Percentiles rank a stretch among this genome's conserved stretches.
These are phyloP conservation scores for Platanthera zijinensis DNA, from an alignment of 106 monocot genomes.

Conservation along the genomic window DNA sequence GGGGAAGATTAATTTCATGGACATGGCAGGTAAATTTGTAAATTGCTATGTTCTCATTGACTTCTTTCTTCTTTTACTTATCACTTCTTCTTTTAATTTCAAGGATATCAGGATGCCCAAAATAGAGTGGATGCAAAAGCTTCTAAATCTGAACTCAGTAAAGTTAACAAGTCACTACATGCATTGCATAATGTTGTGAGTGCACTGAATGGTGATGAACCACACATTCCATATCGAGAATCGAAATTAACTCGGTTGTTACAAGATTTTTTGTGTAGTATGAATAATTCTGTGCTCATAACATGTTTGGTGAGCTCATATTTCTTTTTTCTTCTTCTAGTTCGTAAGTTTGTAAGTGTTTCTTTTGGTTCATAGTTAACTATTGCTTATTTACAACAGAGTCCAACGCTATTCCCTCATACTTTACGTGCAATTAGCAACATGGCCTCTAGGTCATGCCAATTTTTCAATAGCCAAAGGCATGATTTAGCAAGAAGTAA, in stretches of 20 bases:
- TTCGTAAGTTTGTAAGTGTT: neutral
- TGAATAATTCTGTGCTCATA: constrained; percentile 32
- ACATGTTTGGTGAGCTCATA: constrained; percentile 42
- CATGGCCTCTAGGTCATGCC: constrained; percentile 51
- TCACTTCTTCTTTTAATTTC: neutral
- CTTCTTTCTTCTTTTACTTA: neutral
- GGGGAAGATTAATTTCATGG: constrained; percentile 53
- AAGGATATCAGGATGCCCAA: constrained; percentile 34
- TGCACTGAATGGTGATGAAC: constrained; percentile 37
- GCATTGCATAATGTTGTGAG: constrained; percentile 49
- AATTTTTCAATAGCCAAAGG: constrained; percentile 22
- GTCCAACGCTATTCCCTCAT: constrained; percentile 34
- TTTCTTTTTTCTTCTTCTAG: neutral
- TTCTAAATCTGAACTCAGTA: constrained; percentile 19
- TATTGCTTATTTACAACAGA: constrained; percentile 16
- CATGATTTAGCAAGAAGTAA: constrained; percentile 22
- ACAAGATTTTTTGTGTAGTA: constrained; percentile 38
- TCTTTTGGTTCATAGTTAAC: neutral
- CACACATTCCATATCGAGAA: constrained; percentile 39
- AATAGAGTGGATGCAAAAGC: constrained; percentile 22
- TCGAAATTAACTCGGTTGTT: constrained; percentile 53
- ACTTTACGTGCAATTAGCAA: constrained; percentile 23
- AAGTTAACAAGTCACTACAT: constrained; percentile 50
- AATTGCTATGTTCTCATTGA: neutral
- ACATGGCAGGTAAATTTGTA: constrained; percentile 14